phyloP scores from a whole-genome alignment of 257 asterid genomes.

The Jacaranda copaia region DNA sequence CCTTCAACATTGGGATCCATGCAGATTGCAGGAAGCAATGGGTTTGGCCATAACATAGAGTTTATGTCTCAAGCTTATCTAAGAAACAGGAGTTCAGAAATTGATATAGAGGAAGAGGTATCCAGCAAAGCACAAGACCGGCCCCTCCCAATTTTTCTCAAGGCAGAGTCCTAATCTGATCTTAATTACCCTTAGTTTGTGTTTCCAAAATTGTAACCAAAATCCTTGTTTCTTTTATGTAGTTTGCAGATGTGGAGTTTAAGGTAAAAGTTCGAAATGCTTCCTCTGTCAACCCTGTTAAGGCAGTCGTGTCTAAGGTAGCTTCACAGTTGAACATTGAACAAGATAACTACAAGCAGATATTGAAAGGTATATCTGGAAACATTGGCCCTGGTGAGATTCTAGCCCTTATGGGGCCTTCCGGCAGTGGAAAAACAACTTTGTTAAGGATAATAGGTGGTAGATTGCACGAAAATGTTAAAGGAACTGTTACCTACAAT shows the following conservation, averaged over 20 bases:
- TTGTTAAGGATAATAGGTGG: slow-evolving; percentile 81
- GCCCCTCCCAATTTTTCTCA: slow-evolving; percentile 86
- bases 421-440: slow-evolving; percentile 97
- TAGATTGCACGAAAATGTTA: slow-evolving; percentile 72
- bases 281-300: slow-evolving; percentile 62
- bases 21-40: slow-evolving; percentile 69
- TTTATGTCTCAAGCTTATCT: slow-evolving; percentile 64
- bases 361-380: slow-evolving; percentile 85
- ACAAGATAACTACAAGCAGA: slow-evolving; percentile 72
- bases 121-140: slow-evolving; percentile 44
- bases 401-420: slow-evolving; percentile 97
- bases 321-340: slow-evolving; percentile 50
- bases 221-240: slow-evolving; percentile 26
- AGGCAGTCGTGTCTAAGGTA: slow-evolving; percentile 64
- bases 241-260: slow-evolving; percentile 92
- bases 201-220: neutral
- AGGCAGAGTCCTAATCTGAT: slow-evolving; percentile 42
- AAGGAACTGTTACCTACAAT: slow-evolving; percentile 78
- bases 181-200: neutral
- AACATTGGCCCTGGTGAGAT: slow-evolving; percentile 90
- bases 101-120: slow-evolving; percentile 65
- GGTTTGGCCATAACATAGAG: slow-evolving; percentile 69
- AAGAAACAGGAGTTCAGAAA: slow-evolving; percentile 57
- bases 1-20: slow-evolving; percentile 62
- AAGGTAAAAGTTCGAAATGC: slow-evolving; percentile 63